Base-by-base conservation (phyloP, 2,329 filamentous ascomycete species). In the Exophiala calicioides region DNA sequence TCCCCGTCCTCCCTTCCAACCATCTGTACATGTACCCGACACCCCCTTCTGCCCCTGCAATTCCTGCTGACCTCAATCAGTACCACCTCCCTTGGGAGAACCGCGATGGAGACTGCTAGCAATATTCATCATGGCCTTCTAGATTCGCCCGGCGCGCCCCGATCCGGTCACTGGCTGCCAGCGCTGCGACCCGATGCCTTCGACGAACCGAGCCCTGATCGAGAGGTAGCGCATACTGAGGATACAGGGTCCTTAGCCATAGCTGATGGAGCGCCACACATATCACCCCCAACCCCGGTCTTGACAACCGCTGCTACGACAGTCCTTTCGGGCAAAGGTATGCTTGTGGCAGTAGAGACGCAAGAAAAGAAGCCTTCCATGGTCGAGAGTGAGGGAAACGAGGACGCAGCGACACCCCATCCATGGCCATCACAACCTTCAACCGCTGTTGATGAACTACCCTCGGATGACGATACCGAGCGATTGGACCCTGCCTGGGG, bases 91-190 rank as follows among this genome's bases (percentile, higher is more conserved):
- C 26, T 30, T 23, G 21, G 6, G 23, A 30, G 16, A 30, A 32
- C 32, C 45, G 32, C 20, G 33, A 52, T 52, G 47, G 47, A 40
- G 23, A 24, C 38, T 29, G 24, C 40, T 13, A 29, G 21, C 20
- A 27, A 39, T 34, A n/a, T 15, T 15, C 26, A 47, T 30, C 10
- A 39, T 27, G 34, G 8, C 48, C 45, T 24, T 44, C 32, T 34
- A 30, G 42, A 18, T 7, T n/a, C 32, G 23, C 26, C 36, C 34
- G 37, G 45, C 21, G 37, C 48, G 32, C 23, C 39, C 44, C 50
- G 56, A 37, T 37, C 57, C 9, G 60, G 70, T 43, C 71, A 72
- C 15, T 81, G 78, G 79, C 76, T 81, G 67, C 77, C 78, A 33
- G 77, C 78, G 15, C 62, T 77, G 50, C 67, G 75, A 59, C 70